Base-by-base conservation (phyloP, 2,329 filamentous ascomycete species). In the Alternaria postmessia region DNA sequence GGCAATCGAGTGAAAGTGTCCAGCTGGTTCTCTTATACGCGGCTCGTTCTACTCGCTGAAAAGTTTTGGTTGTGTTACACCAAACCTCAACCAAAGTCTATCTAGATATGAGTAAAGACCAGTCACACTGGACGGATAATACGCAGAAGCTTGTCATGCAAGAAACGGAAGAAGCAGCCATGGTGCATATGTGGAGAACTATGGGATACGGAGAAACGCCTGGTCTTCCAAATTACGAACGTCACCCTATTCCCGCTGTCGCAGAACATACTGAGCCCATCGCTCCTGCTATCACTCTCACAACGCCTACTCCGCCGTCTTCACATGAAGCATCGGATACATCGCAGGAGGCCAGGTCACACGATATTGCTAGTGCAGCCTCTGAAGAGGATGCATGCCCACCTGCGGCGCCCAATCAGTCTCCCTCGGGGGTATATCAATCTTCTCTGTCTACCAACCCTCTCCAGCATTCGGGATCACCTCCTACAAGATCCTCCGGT, bases 351-450 rank as follows among this genome's bases (percentile, higher is more conserved):
- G 16, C 18, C 3, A 11, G 1, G 7, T 1, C 20, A 22, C 46
- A 0, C 22, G 9, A 1, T 14, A 1, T 20, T 14, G 7, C 2
- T 2, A 48, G 4, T 1, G 4, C 14, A 7, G 5, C 7, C 2
- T 24, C 8, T 2, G 12, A 20, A 3, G 14, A 48, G 4, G 30
- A 20, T 16, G 2, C 14, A 34, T 24, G 1, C 6, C 3, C 7
- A 36, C 12, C 32, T 36, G 12, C 1, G 4, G 5, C 4, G 18
- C 1, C 3, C 9, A 3, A 48, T 7, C 46, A 11, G 14, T 4
- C 16, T n/a, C 14, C 14, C 0, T 20, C 12, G 18, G 30, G n/a
- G 12, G 9, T 16, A 14, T 9, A 7, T 16, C 46, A 12, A 24
- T 5, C 7, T 24, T 11, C 20, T 38, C 41, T 2, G 8, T 5